Evolutionary conservation across 306 rosid species (phyloP).

Genomic region (Fagus crenata): DNA sequence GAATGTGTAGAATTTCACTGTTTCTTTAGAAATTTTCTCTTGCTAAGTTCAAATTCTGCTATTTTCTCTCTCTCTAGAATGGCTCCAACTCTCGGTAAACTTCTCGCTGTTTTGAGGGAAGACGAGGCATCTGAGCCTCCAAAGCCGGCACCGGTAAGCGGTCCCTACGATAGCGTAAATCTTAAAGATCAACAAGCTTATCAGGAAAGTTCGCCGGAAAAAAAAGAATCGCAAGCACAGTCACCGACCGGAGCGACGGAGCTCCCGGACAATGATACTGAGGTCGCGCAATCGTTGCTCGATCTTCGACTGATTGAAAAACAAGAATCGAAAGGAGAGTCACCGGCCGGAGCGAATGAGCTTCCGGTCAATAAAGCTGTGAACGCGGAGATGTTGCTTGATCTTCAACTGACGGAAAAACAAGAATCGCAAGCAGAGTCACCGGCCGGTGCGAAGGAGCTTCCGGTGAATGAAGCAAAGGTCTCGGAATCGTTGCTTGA

Average conservation of each 20-base stretch:
- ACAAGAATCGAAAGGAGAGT: too few relatives aligned
- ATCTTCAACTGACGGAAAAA: too few relatives aligned
- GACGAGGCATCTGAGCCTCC: neutral
- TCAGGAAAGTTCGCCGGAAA: neutral
- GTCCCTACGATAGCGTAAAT: neutral
- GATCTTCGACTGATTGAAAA: too few relatives aligned
- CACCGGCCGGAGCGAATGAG: too few relatives aligned
- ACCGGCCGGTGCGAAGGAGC: neutral
- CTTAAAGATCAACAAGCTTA: neutral
- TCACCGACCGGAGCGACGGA: too few relatives aligned
- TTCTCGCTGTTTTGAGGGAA: neutral
- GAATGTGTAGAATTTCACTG: neutral
- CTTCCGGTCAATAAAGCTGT: too few relatives aligned
- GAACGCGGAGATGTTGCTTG: too few relatives aligned
- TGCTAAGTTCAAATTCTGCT: neutral
- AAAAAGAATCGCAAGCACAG: too few relatives aligned
- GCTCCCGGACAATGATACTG: too few relatives aligned
- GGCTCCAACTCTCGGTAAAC: neutral
- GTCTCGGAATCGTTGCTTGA: neutral
- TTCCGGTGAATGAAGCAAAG: neutral
- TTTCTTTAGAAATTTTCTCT: neutral
- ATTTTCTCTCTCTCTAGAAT: neutral
- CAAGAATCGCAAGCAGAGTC: neutral
- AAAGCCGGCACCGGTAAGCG: neutral
- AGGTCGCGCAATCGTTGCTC: too few relatives aligned